Evolutionary conservation across 2,329 filamentous ascomycete genomes (phyloP).

Genomic region (Alternaria sp.): DNA sequence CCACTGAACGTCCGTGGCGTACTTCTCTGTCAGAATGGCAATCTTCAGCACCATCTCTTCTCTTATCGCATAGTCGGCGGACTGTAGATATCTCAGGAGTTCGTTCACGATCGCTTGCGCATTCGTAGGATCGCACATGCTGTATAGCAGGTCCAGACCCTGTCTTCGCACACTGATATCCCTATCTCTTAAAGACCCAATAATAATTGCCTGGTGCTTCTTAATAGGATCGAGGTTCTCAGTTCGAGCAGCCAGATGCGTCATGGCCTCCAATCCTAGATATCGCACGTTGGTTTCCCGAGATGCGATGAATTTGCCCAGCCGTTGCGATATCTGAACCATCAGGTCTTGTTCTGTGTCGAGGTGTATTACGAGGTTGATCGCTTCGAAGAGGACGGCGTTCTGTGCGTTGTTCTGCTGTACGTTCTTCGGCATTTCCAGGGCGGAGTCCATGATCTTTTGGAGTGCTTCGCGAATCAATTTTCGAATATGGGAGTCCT

Average conservation of each 20-base stretch:
- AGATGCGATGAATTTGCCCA: conserved; percentile 96
- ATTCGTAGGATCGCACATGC: conserved; percentile 98
- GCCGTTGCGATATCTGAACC: conserved; percentile 89
- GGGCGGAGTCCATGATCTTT: conserved; percentile 87
- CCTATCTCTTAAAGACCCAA: conserved; percentile 90
- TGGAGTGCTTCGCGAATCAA: conserved; percentile 92
- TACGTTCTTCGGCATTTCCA: conserved; percentile 96
- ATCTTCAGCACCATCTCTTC: conserved; percentile 99
- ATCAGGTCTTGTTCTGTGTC: conserved; percentile 94
- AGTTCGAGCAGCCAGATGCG: conserved; percentile 90
- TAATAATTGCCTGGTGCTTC: conserved; percentile 95
- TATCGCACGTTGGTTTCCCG: conserved; percentile 98
- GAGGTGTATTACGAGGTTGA: conserved; percentile 97
- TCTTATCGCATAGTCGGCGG: conserved; percentile 95
- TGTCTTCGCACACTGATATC: conserved; percentile 98
- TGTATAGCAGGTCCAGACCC: conserved; percentile 94
- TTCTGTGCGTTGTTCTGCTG: conserved; percentile 99
- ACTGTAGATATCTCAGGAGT: conserved; percentile 92
- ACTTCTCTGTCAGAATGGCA: conserved; percentile 97
- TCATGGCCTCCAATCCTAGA: conserved; percentile 96
- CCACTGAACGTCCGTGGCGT: conserved; percentile 98
- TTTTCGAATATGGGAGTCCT: conserved; percentile 89
- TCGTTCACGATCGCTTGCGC: conserved; percentile 93
- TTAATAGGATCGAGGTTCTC: conserved; percentile 98
- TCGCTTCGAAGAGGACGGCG: conserved; percentile 96